Evolutionary conservation across 1,284 basidiomycete species (phyloP).

Genomic region (Rhodotorula sp.): DNA sequence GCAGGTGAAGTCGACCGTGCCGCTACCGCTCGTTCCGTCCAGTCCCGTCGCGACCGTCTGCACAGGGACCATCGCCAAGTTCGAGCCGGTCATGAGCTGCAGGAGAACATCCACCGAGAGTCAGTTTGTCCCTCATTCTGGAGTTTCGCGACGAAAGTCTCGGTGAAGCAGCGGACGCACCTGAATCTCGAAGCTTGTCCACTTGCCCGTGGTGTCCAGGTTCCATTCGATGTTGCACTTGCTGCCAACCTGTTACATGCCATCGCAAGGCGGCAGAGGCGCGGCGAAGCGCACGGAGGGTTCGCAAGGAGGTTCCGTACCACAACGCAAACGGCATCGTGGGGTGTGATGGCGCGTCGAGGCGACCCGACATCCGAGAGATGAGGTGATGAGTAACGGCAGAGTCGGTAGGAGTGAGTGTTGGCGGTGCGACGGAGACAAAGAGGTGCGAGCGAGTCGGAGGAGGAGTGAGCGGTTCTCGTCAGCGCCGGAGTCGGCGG

Average conservation of each 20-base stretch:
- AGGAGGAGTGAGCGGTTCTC: neutral
- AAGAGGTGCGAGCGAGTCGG: neutral
- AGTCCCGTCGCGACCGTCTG: conserved; percentile 27
- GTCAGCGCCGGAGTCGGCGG: no score
- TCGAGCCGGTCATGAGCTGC: conserved; percentile 21
- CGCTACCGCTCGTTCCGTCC: conserved; percentile 43
- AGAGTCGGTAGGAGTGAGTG: no score
- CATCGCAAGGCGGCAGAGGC: neutral
- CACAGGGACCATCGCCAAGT: conserved; percentile 46
- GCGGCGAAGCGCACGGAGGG: neutral
- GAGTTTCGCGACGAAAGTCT: no score
- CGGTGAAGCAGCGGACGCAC: no score
- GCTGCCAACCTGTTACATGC: neutral
- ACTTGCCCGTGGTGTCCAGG: conserved; percentile 30
- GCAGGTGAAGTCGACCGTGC: conserved; percentile 60
- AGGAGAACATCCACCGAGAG: no score
- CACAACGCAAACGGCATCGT: neutral
- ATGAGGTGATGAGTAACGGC: neutral
- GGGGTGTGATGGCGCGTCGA: neutral
- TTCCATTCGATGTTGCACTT: conserved; percentile 26
- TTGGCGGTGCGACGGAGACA: neutral
- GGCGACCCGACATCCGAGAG: no score
- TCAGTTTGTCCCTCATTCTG: no score
- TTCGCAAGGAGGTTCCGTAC: neutral
- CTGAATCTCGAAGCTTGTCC: conserved; percentile 54